Conservation (phyloP, 495 filamentous ascomycete genomes). For the Astrothelium macrocarpum region DNA sequence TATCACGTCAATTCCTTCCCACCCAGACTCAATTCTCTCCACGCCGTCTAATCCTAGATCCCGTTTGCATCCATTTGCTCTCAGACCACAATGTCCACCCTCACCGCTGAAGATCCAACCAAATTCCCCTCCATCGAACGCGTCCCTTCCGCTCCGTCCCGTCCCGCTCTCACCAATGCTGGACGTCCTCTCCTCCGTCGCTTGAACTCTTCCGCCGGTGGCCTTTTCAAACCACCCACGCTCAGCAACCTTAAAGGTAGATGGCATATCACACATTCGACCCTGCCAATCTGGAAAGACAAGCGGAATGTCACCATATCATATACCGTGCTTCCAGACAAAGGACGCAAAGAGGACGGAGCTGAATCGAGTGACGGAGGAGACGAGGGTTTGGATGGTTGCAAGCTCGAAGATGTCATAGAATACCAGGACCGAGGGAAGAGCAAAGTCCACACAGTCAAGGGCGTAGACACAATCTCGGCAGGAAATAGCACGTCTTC, state of each 20-base stretch:
- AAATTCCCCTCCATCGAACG: background rate
- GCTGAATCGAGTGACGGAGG: background rate
- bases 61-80: background rate
- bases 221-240: slow-evolving; percentile 38
- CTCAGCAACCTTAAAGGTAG: slow-evolving; percentile 52
- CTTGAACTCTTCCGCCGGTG: background rate
- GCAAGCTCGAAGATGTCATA: slow-evolving; percentile 54
- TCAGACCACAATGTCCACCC: background rate
- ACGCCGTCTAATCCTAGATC: no score
- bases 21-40: no score
- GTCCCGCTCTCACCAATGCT: background rate
- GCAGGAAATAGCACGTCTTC: slow-evolving; percentile 34
- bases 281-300: slow-evolving; percentile 62
- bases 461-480: slow-evolving; percentile 52
- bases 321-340: slow-evolving; percentile 43
- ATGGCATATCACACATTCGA: slow-evolving; percentile 70
- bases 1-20: background rate
- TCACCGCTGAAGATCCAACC: background rate
- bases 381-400: background rate
- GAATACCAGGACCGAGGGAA: slow-evolving; percentile 44
- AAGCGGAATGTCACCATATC: slow-evolving; percentile 67
- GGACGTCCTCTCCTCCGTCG: background rate
- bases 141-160: background rate
- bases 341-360: background rate
- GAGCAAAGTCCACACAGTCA: slow-evolving; percentile 46